Evolutionary conservation across 1,284 basidiomycete species (phyloP).

Genomic region (Sporisorium reilianum): DNA sequence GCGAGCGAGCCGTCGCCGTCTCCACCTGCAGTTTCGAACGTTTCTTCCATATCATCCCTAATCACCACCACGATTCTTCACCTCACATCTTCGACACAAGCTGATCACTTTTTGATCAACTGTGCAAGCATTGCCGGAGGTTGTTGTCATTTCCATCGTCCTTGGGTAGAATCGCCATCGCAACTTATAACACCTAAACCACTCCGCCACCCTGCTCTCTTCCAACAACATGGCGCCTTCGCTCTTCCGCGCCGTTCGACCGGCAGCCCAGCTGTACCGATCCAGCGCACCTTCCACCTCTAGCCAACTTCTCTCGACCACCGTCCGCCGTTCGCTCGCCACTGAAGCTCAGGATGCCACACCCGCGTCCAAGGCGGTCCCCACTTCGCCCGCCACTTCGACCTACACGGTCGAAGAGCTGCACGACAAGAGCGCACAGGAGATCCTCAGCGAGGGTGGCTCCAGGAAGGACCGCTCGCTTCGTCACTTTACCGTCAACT

Average conservation of each 20-base stretch:
- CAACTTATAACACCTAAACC: background rate
- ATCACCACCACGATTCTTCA: constrained; percentile 21
- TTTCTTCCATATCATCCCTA: background rate
- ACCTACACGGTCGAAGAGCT: constrained; percentile 71
- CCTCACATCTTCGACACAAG: background rate
- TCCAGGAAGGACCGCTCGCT: constrained; percentile 82
- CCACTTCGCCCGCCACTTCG: constrained; percentile 46
- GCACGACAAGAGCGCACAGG: constrained; percentile 80
- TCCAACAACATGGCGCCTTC: constrained; percentile 42
- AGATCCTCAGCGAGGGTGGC: constrained; percentile 82
- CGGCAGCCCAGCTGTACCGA: constrained; percentile 41
- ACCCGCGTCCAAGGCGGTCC: constrained; percentile 38
- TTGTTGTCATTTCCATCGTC: background rate
- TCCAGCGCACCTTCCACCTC: constrained; percentile 38
- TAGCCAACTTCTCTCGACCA: constrained; percentile 38
- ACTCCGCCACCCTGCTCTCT: constrained; percentile 17
- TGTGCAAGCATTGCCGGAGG: constrained; percentile 1
- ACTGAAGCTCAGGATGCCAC: constrained; percentile 50
- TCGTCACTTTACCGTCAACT: constrained; percentile 71
- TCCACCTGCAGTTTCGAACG: background rate
- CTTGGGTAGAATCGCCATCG: background rate
- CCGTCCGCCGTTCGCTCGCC: constrained; percentile 49
- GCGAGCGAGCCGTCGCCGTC: constrained; percentile 7
- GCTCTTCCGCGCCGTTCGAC: constrained; percentile 47
- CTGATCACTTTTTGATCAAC: background rate